A percentile compares a stretch with the other conserved stretches of the same genome.
These are phyloP conservation scores for Aureobasidium namibiae DNA, from an alignment of 2,329 filamentous ascomycete genomes.

Conservation along the genomic window DNA sequence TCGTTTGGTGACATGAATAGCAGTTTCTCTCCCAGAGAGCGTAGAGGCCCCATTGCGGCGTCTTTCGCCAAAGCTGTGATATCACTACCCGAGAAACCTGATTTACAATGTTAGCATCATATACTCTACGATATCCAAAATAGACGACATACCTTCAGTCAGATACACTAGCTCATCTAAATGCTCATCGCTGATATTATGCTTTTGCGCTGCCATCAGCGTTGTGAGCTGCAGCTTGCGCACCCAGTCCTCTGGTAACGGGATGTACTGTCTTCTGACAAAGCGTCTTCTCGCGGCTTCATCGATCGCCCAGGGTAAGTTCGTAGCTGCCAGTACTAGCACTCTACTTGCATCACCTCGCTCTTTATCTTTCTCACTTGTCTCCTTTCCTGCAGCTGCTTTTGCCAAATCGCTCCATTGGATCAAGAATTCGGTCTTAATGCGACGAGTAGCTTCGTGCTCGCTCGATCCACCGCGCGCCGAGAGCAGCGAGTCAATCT, in stretches of 20 bases:
- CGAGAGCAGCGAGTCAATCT: conserved; percentile 90
- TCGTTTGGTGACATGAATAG: conserved; percentile 90
- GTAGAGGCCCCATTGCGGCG: conserved; percentile 90
- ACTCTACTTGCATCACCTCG: conserved; percentile 79
- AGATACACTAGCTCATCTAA: conserved; percentile 65
- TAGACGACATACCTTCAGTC: conserved; percentile 62
- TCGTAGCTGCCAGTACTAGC: conserved; percentile 88
- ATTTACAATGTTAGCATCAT: background rate
- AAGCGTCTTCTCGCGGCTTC: conserved; percentile 88
- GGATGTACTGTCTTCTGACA: conserved; percentile 91
- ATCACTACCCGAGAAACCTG: conserved; percentile 95
- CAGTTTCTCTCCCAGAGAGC: conserved; percentile 81
- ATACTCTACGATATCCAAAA: background rate
- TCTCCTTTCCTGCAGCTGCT: conserved; percentile 78
- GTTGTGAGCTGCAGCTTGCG: conserved; percentile 70
- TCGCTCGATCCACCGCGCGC: conserved; percentile 75
- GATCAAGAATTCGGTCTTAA: conserved; percentile 96
- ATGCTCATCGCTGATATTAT: conserved; percentile 63
- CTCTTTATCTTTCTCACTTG: conserved; percentile 56
- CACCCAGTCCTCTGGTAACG: conserved; percentile 77
- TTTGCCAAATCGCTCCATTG: conserved; percentile 93
- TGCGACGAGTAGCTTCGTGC: conserved; percentile 84
- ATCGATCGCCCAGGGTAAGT: conserved; percentile 95
- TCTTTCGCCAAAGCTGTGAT: conserved; percentile 96
- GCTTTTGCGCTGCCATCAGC: conserved; percentile 79